Base-by-base conservation (phyloP, 2,329 filamentous ascomycete species). In the Trichoderma sp. region DNA sequence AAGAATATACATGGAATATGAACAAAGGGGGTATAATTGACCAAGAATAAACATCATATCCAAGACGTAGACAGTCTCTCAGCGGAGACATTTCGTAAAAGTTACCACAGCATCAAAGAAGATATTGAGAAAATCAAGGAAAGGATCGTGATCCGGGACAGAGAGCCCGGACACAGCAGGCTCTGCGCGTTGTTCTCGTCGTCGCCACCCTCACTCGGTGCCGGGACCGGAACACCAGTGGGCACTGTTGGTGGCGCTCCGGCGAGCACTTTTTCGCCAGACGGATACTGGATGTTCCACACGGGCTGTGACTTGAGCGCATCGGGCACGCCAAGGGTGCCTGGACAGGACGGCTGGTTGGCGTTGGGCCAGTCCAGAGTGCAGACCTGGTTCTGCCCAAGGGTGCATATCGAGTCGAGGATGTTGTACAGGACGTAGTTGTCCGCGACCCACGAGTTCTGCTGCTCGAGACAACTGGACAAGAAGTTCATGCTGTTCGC, bases 401-500 rank as follows among this genome's bases (percentile, higher is more conserved):
- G 68, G 0, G 78, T 78, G 70, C 82, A 84, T 34, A 81, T 71
- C 0, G 79, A 67, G 68, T 85, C 83, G 64, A 77, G 73, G 52
- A 85, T 82, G 71, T 86, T 86, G 72, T 79, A 83, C 15, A 83
- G 72, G 1, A 77, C 75, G 69, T 81, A 78, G 71, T 85, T 81
- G 4, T 78, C 65, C 24, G 75, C 80, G 12, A 85, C 80, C 81
- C 81, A 85, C 68, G 76, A 80, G 63, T 72, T 68, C 4, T 74
- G 67, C 39, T 74, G 70, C 44, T 70, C 76, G 43, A 82, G 74
- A 67, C 82, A 85, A 68, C 74, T 78, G 12, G 74, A 74, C n/a
- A 85, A 71, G 63, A 78, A 85, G 70, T 84, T 82, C 78, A 84
- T 83, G 76, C 79, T 81, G 72, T 83, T 84, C 65, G 81, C 72